Evolutionary conservation across 1,284 basidiomycete species (phyloP), one percentile per base, ranked within the genome.

Genomic region (Irpex sp.): DNA sequence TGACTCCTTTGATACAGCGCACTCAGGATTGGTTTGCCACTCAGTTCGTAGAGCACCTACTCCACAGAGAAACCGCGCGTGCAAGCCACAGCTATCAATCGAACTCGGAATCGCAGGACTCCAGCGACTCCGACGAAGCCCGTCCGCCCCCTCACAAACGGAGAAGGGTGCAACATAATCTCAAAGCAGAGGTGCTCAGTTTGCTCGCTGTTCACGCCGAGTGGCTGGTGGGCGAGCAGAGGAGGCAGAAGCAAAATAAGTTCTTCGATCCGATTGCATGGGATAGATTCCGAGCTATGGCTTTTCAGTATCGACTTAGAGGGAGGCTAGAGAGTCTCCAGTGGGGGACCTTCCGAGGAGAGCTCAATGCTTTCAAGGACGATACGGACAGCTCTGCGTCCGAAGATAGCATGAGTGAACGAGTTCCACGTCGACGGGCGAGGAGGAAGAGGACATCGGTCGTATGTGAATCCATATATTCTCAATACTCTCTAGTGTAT

Each of bases 151-250:
- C 4, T 0, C 54, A 58, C 4, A 65, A 65, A 7, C 64, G 68
- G 58, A 69, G 67, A 36, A 66, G 53, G 39, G 73, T 79, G 9
- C 77, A 81, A 39, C 78, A 74, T 63, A 70, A 85, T 47, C 75
- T 82, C 47, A 73, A 63, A 50, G 76, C 80, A 21, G 80, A 83
- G 65, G 70, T 85, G 21, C 68, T 74, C 19, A 75, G 78, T 4
- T 65, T 77, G 4, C 79, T 85, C 61, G 83, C 82, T 15, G 72
- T 75, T 21, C 82, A 86, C 7, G 79, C 78, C 0, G 78, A 79
- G 46, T 87, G 84, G 85, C 65, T 87, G 5, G 68, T 84, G 47
- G 77, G 79, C 1, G 75, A 85, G 46, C 79, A 79, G 59, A 70
- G 74, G 35, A 66, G 57, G 15, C 67, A 69, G 9, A 65, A 64